Conservation (phyloP, 2,329 filamentous ascomycete species). For the Coniella lustricola region DNA sequence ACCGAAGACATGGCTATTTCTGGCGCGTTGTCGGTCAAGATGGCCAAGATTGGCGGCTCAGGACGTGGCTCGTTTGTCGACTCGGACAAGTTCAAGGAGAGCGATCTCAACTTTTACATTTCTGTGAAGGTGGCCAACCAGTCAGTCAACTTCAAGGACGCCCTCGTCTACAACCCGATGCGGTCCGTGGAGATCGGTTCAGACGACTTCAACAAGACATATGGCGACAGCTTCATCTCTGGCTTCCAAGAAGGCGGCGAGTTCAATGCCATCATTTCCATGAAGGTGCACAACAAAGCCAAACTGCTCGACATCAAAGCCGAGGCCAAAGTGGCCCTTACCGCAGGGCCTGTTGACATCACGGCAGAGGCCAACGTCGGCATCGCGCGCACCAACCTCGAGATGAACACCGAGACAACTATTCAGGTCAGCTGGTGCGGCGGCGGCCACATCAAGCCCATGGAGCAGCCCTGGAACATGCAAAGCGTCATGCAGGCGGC, state of each 20-base stretch:
- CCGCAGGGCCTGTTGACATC: not conserved
- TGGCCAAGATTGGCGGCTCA: constrained; percentile 1
- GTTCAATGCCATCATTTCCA: not conserved
- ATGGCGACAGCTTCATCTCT: not conserved
- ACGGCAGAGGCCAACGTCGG: not conserved
- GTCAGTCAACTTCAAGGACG: not conserved
- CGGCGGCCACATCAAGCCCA: not conserved
- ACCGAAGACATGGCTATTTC: not conserved
- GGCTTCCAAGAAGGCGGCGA: not conserved
- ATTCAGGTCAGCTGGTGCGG: not conserved
- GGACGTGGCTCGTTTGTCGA: not conserved
- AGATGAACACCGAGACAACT: not conserved
- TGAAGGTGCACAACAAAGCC: constrained; percentile 1
- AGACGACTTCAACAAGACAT: not conserved
- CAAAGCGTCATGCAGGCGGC: constrained; percentile 1
- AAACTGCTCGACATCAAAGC: not conserved
- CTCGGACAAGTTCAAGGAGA: constrained; percentile 1
- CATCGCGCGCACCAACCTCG: not conserved
- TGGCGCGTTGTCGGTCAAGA: not conserved
- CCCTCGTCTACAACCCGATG: not conserved
- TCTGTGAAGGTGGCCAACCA: not conserved
- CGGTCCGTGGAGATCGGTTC: not conserved
- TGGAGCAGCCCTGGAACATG: constrained; percentile 1
- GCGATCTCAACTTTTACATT: not conserved
- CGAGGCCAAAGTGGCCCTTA: not conserved